Evolutionary conservation across 495 filamentous ascomycete species (phyloP).

Genomic region (Amphirosellinia nigrospora): DNA sequence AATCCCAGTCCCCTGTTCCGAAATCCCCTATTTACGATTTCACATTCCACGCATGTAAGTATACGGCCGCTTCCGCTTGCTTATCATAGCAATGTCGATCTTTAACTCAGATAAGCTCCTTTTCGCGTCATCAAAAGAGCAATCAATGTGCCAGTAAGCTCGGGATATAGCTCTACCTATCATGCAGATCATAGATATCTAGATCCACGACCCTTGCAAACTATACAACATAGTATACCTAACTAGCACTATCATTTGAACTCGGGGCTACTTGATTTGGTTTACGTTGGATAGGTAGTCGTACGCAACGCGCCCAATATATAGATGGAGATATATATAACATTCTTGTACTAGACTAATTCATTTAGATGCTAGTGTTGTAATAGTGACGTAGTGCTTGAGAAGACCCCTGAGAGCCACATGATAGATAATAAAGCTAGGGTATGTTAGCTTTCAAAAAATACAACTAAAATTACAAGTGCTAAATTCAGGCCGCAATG

Average conservation of each 20-base stretch:
- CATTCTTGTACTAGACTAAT: not conserved
- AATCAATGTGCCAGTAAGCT: not conserved
- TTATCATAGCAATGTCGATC: not conserved
- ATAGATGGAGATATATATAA: not conserved
- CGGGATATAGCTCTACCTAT: not conserved
- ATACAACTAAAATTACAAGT: no score
- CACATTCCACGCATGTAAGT: not conserved
- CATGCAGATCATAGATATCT: not conserved
- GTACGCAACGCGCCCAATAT: no score
- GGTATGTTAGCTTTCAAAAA: not conserved
- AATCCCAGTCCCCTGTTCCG: no score
- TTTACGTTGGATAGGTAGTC: no score
- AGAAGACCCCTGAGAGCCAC: not conserved
- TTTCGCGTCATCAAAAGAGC: not conserved
- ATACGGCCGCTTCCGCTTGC: not conserved
- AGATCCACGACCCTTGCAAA: not conserved
- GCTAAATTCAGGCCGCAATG: not conserved
- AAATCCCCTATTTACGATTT: not conserved
- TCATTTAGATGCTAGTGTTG: not conserved
- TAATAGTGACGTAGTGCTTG: not conserved
- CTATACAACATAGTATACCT: not conserved
- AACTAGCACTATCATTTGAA: not conserved
- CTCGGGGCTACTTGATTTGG: no score
- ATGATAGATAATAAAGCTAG: not conserved
- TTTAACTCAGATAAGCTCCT: not conserved